phyloP scores from a whole-genome alignment of 768 basidiomycete genomes.

The Phanerochaete sordida region DNA sequence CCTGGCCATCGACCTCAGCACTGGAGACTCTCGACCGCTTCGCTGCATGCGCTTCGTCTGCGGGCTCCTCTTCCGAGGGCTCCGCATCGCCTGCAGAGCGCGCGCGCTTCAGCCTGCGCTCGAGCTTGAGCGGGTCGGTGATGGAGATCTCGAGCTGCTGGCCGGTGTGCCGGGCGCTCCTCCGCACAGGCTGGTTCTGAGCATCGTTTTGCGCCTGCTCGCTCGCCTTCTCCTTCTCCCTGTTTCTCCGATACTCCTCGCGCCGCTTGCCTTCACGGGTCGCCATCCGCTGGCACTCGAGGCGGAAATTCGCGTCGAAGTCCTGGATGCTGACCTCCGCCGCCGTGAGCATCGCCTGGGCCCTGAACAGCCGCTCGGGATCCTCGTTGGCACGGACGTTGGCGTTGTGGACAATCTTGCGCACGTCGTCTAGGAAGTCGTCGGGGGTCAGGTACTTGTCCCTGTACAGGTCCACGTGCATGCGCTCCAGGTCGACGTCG shows the following conservation, averaged over 20 bases:
- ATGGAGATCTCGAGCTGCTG: constrained; percentile 66
- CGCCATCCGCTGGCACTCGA: constrained; percentile 90
- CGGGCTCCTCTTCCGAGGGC: constrained; percentile 50
- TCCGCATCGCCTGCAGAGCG: constrained; percentile 54
- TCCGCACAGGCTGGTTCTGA: constrained; percentile 51
- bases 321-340: constrained; percentile 83
- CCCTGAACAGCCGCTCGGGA: constrained; percentile 70
- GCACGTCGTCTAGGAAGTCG: constrained; percentile 82
- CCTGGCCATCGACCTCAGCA: constrained; percentile 35
- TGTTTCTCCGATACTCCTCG: constrained; percentile 38
- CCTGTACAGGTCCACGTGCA: constrained; percentile 82
- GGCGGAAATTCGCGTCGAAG: constrained; percentile 71
- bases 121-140: constrained; percentile 67
- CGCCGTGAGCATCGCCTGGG: constrained; percentile 87
- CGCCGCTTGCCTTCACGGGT: constrained; percentile 65
- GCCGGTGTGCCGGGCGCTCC: constrained; percentile 74
- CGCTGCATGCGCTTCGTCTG: constrained; percentile 39
- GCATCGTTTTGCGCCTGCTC: constrained; percentile 26
- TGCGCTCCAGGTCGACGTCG: constrained; percentile 89
- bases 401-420: constrained; percentile 78
- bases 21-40: constrained; percentile 53
- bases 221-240: constrained; percentile 30
- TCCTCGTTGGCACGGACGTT: constrained; percentile 57
- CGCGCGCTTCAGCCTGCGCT: constrained; percentile 71
- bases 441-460: constrained; percentile 83